Percentiles rank a stretch among this genome's conserved stretches.
phyloP scores from a whole-genome alignment of 768 basidiomycete genomes.

The Hygrocybe punicea region DNA sequence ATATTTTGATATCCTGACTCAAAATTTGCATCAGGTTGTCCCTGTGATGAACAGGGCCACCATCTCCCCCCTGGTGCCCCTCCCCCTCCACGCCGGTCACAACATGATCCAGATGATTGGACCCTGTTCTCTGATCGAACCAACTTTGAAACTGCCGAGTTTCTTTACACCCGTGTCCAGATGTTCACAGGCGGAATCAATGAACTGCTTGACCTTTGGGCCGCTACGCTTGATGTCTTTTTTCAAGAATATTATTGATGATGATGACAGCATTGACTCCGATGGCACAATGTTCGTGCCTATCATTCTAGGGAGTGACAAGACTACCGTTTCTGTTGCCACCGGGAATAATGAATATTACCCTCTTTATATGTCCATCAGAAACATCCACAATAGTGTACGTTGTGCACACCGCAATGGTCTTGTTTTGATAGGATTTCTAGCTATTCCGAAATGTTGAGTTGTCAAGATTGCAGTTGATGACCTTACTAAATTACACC shows the following conservation, averaged over 20 bases:
- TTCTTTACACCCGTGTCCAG: no score
- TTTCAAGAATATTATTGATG: conserved; percentile 26
- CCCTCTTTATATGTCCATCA: conserved; percentile 32
- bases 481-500: background rate
- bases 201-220: background rate
- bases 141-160: no score
- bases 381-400: conserved; percentile 29
- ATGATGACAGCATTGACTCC: conserved; percentile 13
- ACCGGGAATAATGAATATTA: conserved; percentile 41
- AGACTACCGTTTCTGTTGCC: conserved; percentile 41
- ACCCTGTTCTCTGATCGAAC: no score
- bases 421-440: conserved; percentile 30
- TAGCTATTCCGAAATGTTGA: conserved; percentile 37
- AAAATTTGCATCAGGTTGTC: no score
- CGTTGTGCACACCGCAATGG: conserved; percentile 30
- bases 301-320: conserved; percentile 38
- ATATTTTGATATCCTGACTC: no score
- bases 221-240: background rate
- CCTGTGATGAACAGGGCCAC: no score
- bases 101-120: no score
- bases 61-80: no score
- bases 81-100: no score
- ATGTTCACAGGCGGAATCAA: no score
- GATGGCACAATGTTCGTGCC: conserved; percentile 33
- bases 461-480: background rate